Evolutionary conservation across 106 monocot genomes (phyloP).

Genomic region (Cymbidium sinense): DNA sequence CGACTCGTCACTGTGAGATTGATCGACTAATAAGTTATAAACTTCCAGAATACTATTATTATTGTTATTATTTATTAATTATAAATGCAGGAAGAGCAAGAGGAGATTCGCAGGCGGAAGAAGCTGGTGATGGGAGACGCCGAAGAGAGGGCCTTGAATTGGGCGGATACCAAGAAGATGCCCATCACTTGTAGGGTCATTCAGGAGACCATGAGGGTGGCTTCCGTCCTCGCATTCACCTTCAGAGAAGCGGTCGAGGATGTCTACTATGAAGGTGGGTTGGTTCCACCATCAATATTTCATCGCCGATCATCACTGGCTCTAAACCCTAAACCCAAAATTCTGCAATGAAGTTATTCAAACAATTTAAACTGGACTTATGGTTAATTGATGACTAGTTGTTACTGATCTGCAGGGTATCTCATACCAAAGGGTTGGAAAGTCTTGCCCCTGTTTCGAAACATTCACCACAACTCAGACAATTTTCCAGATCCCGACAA

Average conservation of each 20-base stretch:
- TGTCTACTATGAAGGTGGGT: conserved; percentile 77
- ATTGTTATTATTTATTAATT: too few relatives aligned
- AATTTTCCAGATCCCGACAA: conserved; percentile 75
- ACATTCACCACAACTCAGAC: conserved; percentile 85
- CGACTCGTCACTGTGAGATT: conserved; percentile 71
- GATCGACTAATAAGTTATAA: not conserved
- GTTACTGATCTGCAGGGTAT: conserved; percentile 40
- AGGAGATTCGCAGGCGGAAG: conserved; percentile 26
- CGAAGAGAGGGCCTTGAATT: conserved; percentile 25
- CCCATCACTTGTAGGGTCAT: conserved; percentile 68
- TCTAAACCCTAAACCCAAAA: too few relatives aligned
- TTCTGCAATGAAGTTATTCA: too few relatives aligned
- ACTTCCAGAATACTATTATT: too few relatives aligned
- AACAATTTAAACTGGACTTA: too few relatives aligned
- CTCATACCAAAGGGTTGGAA: conserved; percentile 99
- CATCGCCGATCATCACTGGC: too few relatives aligned
- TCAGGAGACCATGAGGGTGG: conserved; percentile 82
- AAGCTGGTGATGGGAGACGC: not conserved
- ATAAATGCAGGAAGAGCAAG: conserved; percentile 76
- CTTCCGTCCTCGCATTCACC: conserved; percentile 84
- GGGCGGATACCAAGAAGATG: conserved; percentile 82
- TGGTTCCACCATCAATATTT: not conserved
- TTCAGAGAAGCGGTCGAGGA: conserved; percentile 92
- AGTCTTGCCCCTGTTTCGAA: conserved; percentile 82
- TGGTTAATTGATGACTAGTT: too few relatives aligned